phyloP scores from a whole-genome alignment of 2,329 filamentous ascomycete genomes.

The Zymoseptoria pseudotritici region DNA sequence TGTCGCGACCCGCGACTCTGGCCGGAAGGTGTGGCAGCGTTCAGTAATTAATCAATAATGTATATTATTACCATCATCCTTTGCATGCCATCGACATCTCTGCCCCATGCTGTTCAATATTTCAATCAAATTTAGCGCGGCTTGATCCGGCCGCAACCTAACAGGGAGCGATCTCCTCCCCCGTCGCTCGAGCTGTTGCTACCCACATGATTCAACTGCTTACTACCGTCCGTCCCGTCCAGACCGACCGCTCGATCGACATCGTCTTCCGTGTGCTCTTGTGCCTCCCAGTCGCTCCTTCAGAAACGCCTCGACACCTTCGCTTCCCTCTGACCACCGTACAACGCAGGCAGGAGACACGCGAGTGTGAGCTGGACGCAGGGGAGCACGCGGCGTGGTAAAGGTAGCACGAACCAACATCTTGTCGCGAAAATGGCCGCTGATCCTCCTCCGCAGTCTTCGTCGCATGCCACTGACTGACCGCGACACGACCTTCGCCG shows the following conservation, averaged over 20 bases:
- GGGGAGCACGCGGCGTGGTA: background rate
- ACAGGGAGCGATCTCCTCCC: background rate
- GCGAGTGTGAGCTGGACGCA: background rate
- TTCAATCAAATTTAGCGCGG: background rate
- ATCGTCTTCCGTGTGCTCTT: background rate
- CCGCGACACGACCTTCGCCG: conserved; percentile 2
- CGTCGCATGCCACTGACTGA: conserved; percentile 5
- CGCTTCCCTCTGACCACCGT: background rate
- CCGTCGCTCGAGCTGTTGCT: background rate
- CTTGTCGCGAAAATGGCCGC: conserved; percentile 2
- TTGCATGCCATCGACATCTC: background rate
- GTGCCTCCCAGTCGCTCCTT: background rate
- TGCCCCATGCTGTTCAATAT: background rate
- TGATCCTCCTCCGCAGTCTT: conserved; percentile 2
- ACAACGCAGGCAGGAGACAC: background rate
- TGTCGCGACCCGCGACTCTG: background rate
- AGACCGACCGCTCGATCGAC: background rate
- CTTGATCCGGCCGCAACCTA: background rate
- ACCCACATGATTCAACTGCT: background rate
- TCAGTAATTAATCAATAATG: background rate
- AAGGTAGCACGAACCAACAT: conserved; percentile 5
- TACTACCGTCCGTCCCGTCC: background rate
- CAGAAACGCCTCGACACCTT: background rate
- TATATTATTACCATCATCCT: background rate
- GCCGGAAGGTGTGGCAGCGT: background rate